These are phyloP conservation scores for Venustampulla echinocandica DNA, from an alignment of 495 filamentous ascomycete genomes.

Conservation along the genomic window DNA sequence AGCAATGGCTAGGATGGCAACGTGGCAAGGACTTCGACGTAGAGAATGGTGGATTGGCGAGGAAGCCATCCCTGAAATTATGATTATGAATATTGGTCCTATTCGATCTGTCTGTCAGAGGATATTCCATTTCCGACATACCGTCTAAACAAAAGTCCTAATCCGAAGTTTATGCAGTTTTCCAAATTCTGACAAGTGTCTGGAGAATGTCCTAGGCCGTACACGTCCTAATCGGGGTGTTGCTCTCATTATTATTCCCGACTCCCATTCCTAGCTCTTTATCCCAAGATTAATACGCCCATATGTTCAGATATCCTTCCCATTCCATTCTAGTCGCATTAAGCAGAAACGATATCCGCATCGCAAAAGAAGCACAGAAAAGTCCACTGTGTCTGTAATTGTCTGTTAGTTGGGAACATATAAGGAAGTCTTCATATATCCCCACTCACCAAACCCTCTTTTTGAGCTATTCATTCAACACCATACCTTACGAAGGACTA, in stretches of 20 bases:
- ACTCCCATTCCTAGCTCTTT: not conserved
- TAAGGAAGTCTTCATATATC: too few relatives aligned
- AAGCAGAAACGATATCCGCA: too few relatives aligned
- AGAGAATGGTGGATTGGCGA: constrained; percentile 49
- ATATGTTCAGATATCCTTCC: too few relatives aligned
- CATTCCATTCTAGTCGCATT: too few relatives aligned
- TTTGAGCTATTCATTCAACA: not conserved
- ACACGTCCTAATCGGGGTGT: too few relatives aligned
- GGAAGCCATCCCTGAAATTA: constrained; percentile 25
- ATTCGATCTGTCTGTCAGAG: not conserved
- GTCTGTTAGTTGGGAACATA: too few relatives aligned
- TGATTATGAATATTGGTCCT: constrained; percentile 11
- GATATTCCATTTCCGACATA: not conserved
- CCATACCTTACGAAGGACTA: constrained; percentile 27
- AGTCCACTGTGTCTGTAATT: too few relatives aligned
- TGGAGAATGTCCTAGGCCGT: too few relatives aligned
- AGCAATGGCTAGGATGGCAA: constrained; percentile 72
- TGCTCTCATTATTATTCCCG: not conserved
- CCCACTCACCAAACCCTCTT: not conserved
- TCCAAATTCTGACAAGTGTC: too few relatives aligned
- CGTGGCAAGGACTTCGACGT: constrained; percentile 59
- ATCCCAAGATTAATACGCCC: too few relatives aligned
- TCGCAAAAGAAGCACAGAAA: too few relatives aligned
- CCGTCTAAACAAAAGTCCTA: constrained; percentile 9
- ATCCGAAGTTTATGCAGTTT: too few relatives aligned